A percentile compares a stretch with the other conserved stretches of the same genome.
phyloP scores from a whole-genome alignment of 2,329 filamentous ascomycete genomes.

The Colletotrichum sp. region DNA sequence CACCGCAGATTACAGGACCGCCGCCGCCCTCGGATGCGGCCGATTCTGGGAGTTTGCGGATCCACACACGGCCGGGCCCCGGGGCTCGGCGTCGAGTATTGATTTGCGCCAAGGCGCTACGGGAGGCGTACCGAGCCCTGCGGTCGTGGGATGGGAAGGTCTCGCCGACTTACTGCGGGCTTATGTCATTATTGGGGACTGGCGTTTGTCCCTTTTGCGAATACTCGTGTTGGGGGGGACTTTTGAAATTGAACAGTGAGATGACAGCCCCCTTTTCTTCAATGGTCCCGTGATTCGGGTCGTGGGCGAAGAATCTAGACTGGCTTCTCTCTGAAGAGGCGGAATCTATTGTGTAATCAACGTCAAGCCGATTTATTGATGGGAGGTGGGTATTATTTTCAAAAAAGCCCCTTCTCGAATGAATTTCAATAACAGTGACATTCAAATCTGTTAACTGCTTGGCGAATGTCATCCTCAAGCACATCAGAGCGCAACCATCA shows the following conservation, averaged over 20 bases:
- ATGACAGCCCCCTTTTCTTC: background rate
- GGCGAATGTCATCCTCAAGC: background rate
- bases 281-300: accelerated
- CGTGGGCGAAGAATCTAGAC: background rate
- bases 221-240: background rate
- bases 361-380: no score
- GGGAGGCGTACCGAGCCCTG: background rate
- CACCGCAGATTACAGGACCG: background rate
- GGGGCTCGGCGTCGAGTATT: background rate
- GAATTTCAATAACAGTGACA: no score
- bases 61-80: background rate
- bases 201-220: background rate
- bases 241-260: background rate
- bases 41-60: background rate
- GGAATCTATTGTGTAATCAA: no score
- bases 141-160: background rate
- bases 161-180: background rate
- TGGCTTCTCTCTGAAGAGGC: no score
- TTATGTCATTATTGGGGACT: background rate
- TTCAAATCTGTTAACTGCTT: background rate
- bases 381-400: no score
- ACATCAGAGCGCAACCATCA: background rate
- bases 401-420: no score
- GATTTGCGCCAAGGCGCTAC: conserved; percentile 6
- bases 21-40: background rate